Base-by-base conservation (phyloP, 73 alveolate species). In the Durusdinium trenchii region DNA sequence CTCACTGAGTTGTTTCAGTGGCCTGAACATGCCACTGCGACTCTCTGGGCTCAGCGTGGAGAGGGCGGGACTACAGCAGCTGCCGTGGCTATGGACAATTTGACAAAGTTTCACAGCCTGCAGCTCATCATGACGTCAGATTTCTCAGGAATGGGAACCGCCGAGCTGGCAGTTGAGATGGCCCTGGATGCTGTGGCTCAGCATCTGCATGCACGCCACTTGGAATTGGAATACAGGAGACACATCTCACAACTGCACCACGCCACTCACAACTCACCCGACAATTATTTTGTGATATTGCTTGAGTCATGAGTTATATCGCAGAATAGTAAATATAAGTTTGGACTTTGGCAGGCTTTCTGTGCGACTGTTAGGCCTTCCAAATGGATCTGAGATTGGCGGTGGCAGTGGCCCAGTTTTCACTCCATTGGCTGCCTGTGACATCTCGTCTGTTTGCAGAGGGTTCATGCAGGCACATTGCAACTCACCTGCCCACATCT, bases 131-230 rank as follows among this genome's bases (percentile, higher is more conserved):
- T 20, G 76, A 71, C 83, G 3, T 71, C 83, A 5, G 83, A 71
- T 35, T 71, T 71, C 23, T 35, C 50, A 28, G 83, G 83, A 36
- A 71, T 71, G 83, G 83, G 83, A 28, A 71, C 83, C 28, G 83
- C 83, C 7, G 83, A 71, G 83, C 83, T 71, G 83, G 83, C 83
- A 5, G 50, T 71, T n/a, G 50, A 23, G 50, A 71, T 71, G 83
- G 83, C 38, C 50, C 46, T 71, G 83, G 83, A 71, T 62, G 76
- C 76, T 62, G 76, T 62, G 43, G 32, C 7, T 35, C 7, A 62
- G 76, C 76, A 62, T 62, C 6, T 62, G n/a, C n/a, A n/a, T n/a
- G n/a, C n/a, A n/a, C n/a, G n/a, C n/a, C n/a, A n/a, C n/a, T n/a
- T n/a, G n/a, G n/a, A n/a, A n/a, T n/a, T n/a, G n/a, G n/a, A n/a